Evolutionary conservation across 1,284 basidiomycete genomes (phyloP).

Genomic region (Clitocybe nebularis): DNA sequence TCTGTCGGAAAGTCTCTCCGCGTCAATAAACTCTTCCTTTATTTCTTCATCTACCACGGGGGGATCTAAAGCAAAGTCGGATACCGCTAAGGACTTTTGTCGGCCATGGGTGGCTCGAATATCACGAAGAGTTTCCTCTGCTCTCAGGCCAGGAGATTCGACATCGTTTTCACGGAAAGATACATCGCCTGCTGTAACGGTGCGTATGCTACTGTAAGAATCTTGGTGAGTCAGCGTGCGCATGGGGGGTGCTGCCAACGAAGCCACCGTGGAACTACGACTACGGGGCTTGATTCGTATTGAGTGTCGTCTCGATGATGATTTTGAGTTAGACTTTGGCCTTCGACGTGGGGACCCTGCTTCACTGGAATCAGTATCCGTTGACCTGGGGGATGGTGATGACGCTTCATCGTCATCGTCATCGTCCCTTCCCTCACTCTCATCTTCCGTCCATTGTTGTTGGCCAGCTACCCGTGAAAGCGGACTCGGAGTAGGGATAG

Average conservation of each 20-base stretch:
- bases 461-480: slow-evolving; percentile 53
- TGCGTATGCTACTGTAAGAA: slow-evolving; percentile 65
- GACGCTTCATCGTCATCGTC: slow-evolving; percentile 31
- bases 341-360: slow-evolving; percentile 22
- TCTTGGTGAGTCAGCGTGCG: slow-evolving; percentile 38
- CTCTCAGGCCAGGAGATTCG: slow-evolving; percentile 11
- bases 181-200: slow-evolving; percentile 51
- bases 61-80: slow-evolving; percentile 21
- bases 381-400: slow-evolving; percentile 39
- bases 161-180: slow-evolving; percentile 30
- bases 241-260: slow-evolving; percentile 38
- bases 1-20: slow-evolving; percentile 31
- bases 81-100: slow-evolving; percentile 23
- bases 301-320: slow-evolving; percentile 19
- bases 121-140: slow-evolving; percentile 25
- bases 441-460: slow-evolving; percentile 49
- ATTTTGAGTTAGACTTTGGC: slow-evolving; percentile 21
- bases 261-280: slow-evolving; percentile 58
- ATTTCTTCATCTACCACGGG: slow-evolving; percentile 12
- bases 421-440: slow-evolving; percentile 23
- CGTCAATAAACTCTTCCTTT: slow-evolving; percentile 15
- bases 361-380: slow-evolving; percentile 46
- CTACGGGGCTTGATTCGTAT: slow-evolving; percentile 39
- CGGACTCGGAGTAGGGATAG: slow-evolving; percentile 53
- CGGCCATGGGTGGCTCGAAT: slow-evolving; percentile 16